Percentiles rank a stretch among this genome's conserved stretches.
Conservation (phyloP, 2,329 filamentous ascomycete species). For the Nectriaceae sp. region DNA sequence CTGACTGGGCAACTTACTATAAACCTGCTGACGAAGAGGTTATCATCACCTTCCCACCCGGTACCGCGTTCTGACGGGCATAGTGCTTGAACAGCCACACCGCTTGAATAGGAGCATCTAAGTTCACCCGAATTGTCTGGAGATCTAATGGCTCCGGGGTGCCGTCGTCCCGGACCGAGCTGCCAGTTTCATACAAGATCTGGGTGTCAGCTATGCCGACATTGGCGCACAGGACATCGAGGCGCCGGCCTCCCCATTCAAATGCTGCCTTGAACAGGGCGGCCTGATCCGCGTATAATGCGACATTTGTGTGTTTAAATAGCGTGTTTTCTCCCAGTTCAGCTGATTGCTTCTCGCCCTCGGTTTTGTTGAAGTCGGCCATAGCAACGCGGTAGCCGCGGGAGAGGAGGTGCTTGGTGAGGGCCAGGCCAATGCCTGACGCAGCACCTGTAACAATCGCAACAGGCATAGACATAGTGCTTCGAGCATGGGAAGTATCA, state of each 20-base stretch:
- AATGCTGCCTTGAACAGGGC: constrained; percentile 6
- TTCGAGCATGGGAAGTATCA: too few species aligned
- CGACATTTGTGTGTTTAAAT: constrained; percentile 4
- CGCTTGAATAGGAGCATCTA: too few species aligned
- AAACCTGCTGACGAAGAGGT: too few species aligned
- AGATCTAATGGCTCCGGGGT: too few species aligned
- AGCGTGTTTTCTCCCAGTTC: constrained; percentile 1
- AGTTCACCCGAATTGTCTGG: too few species aligned
- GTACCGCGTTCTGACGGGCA: too few species aligned
- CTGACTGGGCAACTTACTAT: too few species aligned
- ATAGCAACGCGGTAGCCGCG: neutral
- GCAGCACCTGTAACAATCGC: constrained; percentile 1
- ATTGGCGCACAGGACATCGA: constrained; percentile 4
- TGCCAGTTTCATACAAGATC: constrained; percentile 6
- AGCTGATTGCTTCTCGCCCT: neutral
- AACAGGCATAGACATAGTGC: neutral
- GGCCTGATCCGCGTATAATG: constrained; percentile 3
- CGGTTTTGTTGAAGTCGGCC: neutral
- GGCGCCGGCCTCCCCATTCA: neutral
- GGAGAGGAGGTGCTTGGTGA: constrained; percentile 1
- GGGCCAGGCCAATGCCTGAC: constrained; percentile 2
- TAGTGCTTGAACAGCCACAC: too few species aligned
- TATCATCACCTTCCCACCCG: too few species aligned
- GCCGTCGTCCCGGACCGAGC: too few species aligned
- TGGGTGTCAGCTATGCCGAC: constrained; percentile 6